Conservation (phyloP, 2,329 filamentous ascomycete genomes). For the Colletotrichum tanaceti region DNA sequence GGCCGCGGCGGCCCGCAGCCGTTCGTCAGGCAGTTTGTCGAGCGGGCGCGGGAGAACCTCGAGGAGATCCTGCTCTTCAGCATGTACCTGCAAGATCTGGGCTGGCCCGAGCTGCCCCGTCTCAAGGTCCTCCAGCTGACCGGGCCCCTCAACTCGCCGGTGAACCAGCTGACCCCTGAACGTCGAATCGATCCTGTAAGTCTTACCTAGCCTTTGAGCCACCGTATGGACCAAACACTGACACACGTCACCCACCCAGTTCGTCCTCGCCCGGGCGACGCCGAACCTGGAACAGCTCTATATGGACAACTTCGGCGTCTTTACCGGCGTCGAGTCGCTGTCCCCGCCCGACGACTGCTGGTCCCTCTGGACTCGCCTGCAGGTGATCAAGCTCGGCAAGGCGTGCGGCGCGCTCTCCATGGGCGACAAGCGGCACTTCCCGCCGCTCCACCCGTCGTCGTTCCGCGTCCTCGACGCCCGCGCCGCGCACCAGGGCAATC, state of each 20-base stretch:
- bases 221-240: not conserved
- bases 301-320: slow-evolving; percentile 37
- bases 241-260: slow-evolving; percentile 1
- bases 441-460: slow-evolving; percentile 41
- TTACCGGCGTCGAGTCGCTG: slow-evolving; percentile 34
- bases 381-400: slow-evolving; percentile 46
- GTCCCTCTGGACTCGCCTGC: slow-evolving; percentile 48
- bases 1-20: slow-evolving; percentile 30
- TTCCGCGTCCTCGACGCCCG: slow-evolving; percentile 45
- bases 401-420: slow-evolving; percentile 39
- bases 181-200: slow-evolving; percentile 33
- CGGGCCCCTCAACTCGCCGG: slow-evolving; percentile 25
- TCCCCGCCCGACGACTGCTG: slow-evolving; percentile 35
- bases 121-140: slow-evolving; percentile 34
- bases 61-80: slow-evolving; percentile 24
- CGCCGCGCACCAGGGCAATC: slow-evolving; percentile 47
- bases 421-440: slow-evolving; percentile 39
- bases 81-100: slow-evolving; percentile 34
- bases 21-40: slow-evolving; percentile 30
- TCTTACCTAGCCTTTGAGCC: not conserved
- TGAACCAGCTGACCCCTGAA: slow-evolving; percentile 25
- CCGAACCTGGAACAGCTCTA: slow-evolving; percentile 36
- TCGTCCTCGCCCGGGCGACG: slow-evolving; percentile 33
- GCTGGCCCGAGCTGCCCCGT: slow-evolving; percentile 35
- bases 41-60: slow-evolving; percentile 25